Evolutionary conservation across 495 filamentous ascomycete genomes (phyloP), one percentile per base, ranked within the genome.

Genomic region (Elaphomyces granulatus): DNA sequence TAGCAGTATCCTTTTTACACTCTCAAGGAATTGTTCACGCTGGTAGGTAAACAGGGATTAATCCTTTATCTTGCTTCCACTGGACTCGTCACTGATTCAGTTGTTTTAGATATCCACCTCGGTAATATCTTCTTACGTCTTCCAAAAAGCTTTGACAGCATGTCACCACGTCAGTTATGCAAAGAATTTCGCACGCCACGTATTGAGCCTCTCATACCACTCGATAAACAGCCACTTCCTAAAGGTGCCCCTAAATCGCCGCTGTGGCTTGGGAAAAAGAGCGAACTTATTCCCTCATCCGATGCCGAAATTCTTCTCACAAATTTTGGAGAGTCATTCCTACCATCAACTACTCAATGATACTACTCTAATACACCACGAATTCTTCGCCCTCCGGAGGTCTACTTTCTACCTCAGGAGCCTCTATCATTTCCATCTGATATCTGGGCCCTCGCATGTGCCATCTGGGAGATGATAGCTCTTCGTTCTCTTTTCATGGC

Each of bases 311-410:
- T 66, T 33, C 6, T 64, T 8, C 53, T 68, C 37, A 30, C 45
- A 23, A 62, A 66, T 33, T 60, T 66, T 43, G 61, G 62, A 9
- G 49, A 56, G 34, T 50, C 61, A 2, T 67, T 62, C 45, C 44
- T 38, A 15, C 46, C 44, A n/a, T n/a, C n/a, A n/a, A n/a, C n/a
- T n/a, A n/a, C n/a, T n/a, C n/a, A n/a, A n/a, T n/a, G n/a, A n/a
- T n/a, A n/a, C n/a, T n/a, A n/a, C n/a, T n/a, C n/a, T n/a, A n/a
- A n/a, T n/a, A n/a, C n/a, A n/a, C n/a, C n/a, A n/a, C n/a, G n/a
- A n/a, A n/a, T n/a, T n/a, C n/a, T n/a, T n/a, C n/a, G n/a, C 0
- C 50, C 59, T 8, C 56, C 56, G 0, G 58, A 59, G 46, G 44
- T 50, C 34, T 40, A 50, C 7, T 60, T 60, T 41, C 48, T 59